A percentile compares a stretch with the other conserved stretches of the same genome.
These are phyloP conservation scores for Alternaria atra DNA, from an alignment of 2,329 filamentous ascomycete genomes.

Conservation along the genomic window DNA sequence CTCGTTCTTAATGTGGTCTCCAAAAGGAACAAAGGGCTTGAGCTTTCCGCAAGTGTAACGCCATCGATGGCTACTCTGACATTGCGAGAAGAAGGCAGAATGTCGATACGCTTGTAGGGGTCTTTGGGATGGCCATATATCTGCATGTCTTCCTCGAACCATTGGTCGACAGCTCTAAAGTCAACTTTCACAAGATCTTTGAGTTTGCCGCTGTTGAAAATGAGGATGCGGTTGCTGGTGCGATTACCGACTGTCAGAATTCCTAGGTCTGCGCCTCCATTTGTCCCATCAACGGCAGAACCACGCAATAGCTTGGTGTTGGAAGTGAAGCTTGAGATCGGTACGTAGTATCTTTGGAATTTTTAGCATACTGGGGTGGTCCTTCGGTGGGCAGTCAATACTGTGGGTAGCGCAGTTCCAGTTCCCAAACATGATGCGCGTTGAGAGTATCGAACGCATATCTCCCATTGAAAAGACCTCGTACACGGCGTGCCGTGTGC, in stretches of 20 bases:
- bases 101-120: constrained; percentile 71
- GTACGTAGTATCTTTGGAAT: constrained; percentile 40
- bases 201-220: constrained; percentile 37
- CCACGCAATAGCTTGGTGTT: constrained; percentile 27
- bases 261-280: constrained; percentile 31
- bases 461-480: constrained; percentile 43
- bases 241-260: constrained; percentile 30
- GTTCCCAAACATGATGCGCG: constrained; percentile 51
- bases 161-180: constrained; percentile 51
- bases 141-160: constrained; percentile 67
- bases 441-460: constrained; percentile 46
- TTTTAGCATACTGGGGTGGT: not conserved
- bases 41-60: constrained; percentile 56
- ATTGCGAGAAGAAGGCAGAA: constrained; percentile 63
- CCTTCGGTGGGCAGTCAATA: constrained; percentile 12
- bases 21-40: constrained; percentile 61
- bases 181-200: constrained; percentile 43
- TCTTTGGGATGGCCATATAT: constrained; percentile 73
- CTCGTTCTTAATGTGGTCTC: constrained; percentile 69
- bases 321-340: constrained; percentile 27
- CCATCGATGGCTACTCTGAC: constrained; percentile 63
- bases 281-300: constrained; percentile 26
- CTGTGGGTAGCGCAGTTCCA: constrained; percentile 46
- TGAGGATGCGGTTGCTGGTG: constrained; percentile 34
- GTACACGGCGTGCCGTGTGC: constrained; percentile 42